Conservation (phyloP, 2,329 filamentous ascomycete genomes). For the Fusarium aywerte region DNA sequence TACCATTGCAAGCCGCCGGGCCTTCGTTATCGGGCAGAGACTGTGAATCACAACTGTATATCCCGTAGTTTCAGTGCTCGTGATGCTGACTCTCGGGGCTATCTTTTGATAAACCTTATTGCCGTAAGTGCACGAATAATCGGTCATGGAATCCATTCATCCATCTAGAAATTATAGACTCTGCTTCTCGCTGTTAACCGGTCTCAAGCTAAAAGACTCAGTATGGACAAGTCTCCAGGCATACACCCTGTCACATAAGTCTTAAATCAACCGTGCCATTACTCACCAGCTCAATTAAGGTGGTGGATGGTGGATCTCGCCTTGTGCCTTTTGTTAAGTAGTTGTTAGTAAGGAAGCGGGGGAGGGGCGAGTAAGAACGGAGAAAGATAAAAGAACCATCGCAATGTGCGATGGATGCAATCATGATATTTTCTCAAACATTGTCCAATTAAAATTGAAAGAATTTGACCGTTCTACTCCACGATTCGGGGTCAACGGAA, state of each 20-base stretch:
- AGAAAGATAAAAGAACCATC: slow-evolving; percentile 16
- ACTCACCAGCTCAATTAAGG: slow-evolving; percentile 22
- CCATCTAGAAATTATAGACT: background rate
- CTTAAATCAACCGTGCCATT: slow-evolving; percentile 9
- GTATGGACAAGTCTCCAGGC: slow-evolving; percentile 2
- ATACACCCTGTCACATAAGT: slow-evolving; percentile 32
- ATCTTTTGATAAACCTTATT: background rate
- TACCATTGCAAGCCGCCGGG: background rate
- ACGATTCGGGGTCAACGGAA: slow-evolving; percentile 7
- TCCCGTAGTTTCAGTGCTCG: background rate
- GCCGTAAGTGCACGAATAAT: background rate
- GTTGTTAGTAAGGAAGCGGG: slow-evolving; percentile 31
- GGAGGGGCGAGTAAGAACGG: slow-evolving; percentile 38
- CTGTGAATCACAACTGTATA: background rate
- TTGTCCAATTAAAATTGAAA: slow-evolving; percentile 23
- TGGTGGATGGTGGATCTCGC: slow-evolving; percentile 38
- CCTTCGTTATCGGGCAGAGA: background rate
- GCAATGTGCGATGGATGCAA: slow-evolving; percentile 30
- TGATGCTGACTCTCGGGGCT: background rate
- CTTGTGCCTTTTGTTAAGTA: slow-evolving; percentile 27
- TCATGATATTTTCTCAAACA: slow-evolving; percentile 20
- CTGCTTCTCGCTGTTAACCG: background rate
- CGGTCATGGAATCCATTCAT: background rate
- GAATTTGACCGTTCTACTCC: slow-evolving; percentile 7
- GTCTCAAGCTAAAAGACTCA: slow-evolving; percentile 6